phyloP scores from a whole-genome alignment of 306 rosid genomes.

The Castanea crenata region DNA sequence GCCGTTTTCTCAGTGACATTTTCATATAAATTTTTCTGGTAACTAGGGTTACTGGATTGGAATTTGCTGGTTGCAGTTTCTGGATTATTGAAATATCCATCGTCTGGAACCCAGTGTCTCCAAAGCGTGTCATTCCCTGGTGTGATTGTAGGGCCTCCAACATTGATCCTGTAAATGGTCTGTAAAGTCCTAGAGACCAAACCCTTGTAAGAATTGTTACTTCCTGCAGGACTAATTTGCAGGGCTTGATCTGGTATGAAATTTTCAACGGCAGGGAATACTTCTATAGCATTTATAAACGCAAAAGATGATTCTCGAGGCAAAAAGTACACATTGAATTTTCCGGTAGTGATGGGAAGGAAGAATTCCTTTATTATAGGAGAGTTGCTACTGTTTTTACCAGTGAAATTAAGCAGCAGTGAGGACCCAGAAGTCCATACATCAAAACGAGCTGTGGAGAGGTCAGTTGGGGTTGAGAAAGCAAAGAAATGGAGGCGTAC shows the following conservation, averaged over 20 bases:
- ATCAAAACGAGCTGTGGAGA: slow-evolving; percentile 29
- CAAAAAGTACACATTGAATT: slow-evolving; percentile 23
- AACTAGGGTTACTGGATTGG: fast-evolving
- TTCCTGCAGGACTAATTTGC: slow-evolving; percentile 2
- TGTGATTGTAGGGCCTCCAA: slow-evolving; percentile 17
- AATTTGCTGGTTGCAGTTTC: background rate
- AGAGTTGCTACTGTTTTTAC: background rate
- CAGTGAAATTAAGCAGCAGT: slow-evolving; percentile 34
- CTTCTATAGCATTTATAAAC: slow-evolving; percentile 51
- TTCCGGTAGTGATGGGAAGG: background rate
- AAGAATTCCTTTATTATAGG: slow-evolving; percentile 35
- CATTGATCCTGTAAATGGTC: slow-evolving; percentile 36
- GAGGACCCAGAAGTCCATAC: slow-evolving; percentile 32
- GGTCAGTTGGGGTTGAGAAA: slow-evolving; percentile 26
- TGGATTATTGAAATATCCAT: background rate
- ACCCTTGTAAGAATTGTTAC: background rate
- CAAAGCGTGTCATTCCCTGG: background rate
- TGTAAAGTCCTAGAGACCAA: slow-evolving; percentile 9
- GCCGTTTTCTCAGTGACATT: background rate
- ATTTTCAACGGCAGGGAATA: slow-evolving; percentile 28
- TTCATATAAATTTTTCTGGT: background rate
- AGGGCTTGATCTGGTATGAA: background rate
- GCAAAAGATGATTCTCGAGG: slow-evolving; percentile 44
- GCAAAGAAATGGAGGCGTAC: slow-evolving; percentile 52
- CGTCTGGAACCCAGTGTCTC: slow-evolving; percentile 31